Conservation (phyloP, 2,329 filamentous ascomycete species). For the Alternaria novae-zelandiae region DNA sequence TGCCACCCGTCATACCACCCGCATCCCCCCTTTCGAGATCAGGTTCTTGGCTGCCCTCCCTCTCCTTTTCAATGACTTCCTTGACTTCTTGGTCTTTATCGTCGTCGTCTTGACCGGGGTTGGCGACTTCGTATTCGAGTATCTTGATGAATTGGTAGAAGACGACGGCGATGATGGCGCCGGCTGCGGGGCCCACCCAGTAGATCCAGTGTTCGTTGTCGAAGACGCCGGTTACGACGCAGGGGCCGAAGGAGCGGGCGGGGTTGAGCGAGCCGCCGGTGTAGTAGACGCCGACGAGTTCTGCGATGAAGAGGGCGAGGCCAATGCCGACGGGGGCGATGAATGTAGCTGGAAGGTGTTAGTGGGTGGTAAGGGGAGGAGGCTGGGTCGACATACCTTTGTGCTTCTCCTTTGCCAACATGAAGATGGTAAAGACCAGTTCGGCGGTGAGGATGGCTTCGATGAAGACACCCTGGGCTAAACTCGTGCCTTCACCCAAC, state of each 20-base stretch:
- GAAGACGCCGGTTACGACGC: conserved; percentile 51
- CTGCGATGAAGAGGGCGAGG: conserved; percentile 69
- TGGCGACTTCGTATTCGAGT: conserved; percentile 46
- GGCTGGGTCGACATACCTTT: conserved; percentile 47
- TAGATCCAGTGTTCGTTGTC: conserved; percentile 57
- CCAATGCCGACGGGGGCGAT: conserved; percentile 76
- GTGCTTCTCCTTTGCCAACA: conserved; percentile 76
- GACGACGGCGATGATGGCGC: conserved; percentile 54
- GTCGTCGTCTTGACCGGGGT: conserved; percentile 45
- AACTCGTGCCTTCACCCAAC: conserved; percentile 49
- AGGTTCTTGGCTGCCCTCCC: conserved; percentile 5
- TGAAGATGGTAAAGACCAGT: conserved; percentile 52
- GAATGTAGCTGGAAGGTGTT: conserved; percentile 60
- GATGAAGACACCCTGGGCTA: conserved; percentile 55
- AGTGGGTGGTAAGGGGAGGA: background rate
- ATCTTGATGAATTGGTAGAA: conserved; percentile 59
- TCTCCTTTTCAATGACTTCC: conserved; percentile 21
- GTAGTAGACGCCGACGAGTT: conserved; percentile 59
- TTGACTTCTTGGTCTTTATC: conserved; percentile 31
- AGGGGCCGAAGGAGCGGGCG: conserved; percentile 55
- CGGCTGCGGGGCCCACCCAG: conserved; percentile 55
- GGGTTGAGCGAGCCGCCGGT: conserved; percentile 56
- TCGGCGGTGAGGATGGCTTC: conserved; percentile 47
- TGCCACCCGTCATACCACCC: background rate
- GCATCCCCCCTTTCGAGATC: background rate